Evolutionary conservation across 2,329 filamentous ascomycete genomes (phyloP).

Genomic region (Coleophoma crateriformis): DNA sequence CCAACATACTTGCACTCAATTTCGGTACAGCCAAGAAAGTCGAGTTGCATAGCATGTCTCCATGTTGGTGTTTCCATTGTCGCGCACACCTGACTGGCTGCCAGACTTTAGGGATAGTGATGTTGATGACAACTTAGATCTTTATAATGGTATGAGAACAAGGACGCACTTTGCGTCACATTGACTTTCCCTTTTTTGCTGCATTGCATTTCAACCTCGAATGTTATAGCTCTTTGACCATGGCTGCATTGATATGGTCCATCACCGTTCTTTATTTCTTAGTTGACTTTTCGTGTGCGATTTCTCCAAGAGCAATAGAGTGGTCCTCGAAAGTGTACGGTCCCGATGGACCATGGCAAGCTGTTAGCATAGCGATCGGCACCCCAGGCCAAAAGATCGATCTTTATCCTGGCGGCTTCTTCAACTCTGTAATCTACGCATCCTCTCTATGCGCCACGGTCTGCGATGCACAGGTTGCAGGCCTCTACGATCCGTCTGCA

Average conservation of each 20-base stretch:
- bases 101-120: no score
- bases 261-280: not conserved
- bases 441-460: constrained; percentile 3
- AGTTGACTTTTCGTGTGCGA: not conserved
- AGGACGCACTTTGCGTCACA: not conserved
- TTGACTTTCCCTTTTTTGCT: not conserved
- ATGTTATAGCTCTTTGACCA: not conserved
- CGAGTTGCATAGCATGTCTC: no score
- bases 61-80: no score
- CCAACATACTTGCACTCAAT: no score
- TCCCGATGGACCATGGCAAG: constrained; percentile 15
- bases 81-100: no score
- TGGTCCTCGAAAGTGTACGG: constrained; percentile 13
- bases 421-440: constrained; percentile 7
- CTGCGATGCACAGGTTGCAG: constrained; percentile 1
- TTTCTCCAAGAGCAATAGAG: constrained; percentile 2
- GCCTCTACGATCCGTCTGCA: constrained; percentile 4
- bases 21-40: no score
- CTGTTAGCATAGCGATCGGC: constrained; percentile 9
- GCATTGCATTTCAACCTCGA: not conserved
- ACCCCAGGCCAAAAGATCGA: constrained; percentile 8
- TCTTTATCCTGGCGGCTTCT: constrained; percentile 11
- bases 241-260: not conserved
- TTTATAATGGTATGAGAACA: no score
- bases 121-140: no score